These are phyloP conservation scores for Elsinoe australis DNA, from an alignment of 2,329 filamentous ascomycete species.

Conservation along the genomic window DNA sequence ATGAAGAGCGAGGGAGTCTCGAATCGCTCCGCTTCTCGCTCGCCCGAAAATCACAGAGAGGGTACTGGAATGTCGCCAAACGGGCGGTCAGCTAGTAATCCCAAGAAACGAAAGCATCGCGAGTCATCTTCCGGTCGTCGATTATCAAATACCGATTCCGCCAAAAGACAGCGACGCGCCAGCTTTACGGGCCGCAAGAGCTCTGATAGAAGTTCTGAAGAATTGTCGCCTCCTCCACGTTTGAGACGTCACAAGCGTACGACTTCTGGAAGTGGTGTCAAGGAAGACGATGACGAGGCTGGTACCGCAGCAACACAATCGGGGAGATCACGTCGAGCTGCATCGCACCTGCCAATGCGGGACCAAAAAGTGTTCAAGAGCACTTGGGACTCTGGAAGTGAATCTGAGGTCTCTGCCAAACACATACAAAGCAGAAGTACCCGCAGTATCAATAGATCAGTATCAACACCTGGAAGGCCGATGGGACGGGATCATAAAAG, in stretches of 20 bases:
- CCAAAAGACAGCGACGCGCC: conserved; percentile 17
- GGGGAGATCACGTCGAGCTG: conserved; percentile 33
- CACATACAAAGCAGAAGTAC: conserved; percentile 51
- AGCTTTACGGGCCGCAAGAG: conserved; percentile 7
- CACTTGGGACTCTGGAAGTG: conserved; percentile 55
- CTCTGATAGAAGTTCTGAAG: conserved; percentile 19
- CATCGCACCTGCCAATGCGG: conserved; percentile 42
- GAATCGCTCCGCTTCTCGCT: conserved; percentile 20
- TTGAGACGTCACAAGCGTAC: conserved; percentile 54
- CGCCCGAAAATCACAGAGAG: conserved; percentile 1
- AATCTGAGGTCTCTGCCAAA: conserved; percentile 46
- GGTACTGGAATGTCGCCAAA: conserved; percentile 19
- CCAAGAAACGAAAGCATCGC: conserved; percentile 33
- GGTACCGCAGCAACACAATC: conserved; percentile 17
- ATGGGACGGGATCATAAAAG: conserved; percentile 61
- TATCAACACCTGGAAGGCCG: conserved; percentile 45
- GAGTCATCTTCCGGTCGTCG: conserved; percentile 28
- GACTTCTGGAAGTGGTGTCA: conserved; percentile 54
- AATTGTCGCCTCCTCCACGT: conserved; percentile 54
- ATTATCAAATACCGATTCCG: conserved; percentile 8
- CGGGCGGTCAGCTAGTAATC: conserved; percentile 26
- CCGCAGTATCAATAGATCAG: conserved; percentile 46
- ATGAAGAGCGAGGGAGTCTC: conserved; percentile 22
- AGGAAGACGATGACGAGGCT: conserved; percentile 53
- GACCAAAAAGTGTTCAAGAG: conserved; percentile 26